Evolutionary conservation across 176 grass and related monocot genomes (phyloP).

Genomic region (Tillandsia fasciculata): DNA sequence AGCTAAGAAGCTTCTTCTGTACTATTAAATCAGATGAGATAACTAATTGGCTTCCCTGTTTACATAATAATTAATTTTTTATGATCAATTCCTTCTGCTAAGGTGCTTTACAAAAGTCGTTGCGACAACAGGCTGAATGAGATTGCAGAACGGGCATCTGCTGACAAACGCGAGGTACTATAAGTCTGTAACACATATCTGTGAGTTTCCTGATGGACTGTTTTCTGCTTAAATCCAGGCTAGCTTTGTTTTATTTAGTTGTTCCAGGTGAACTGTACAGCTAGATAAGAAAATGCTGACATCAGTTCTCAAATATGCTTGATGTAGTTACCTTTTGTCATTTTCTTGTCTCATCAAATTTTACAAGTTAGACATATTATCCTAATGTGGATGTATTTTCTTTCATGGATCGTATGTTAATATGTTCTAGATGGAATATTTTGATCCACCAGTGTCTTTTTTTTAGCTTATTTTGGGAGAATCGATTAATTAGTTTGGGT

Average conservation of each 20-base stretch:
- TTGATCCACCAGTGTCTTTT: too few relatives aligned
- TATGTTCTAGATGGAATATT: too few relatives aligned
- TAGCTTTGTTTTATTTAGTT: neutral
- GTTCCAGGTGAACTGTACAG: too few relatives aligned
- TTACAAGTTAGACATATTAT: too few relatives aligned
- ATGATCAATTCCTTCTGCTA: conserved; percentile 8
- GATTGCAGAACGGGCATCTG: conserved; percentile 91
- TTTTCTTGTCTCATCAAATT: too few relatives aligned
- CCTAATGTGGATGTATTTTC: too few relatives aligned
- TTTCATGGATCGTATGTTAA: too few relatives aligned
- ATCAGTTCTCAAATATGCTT: too few relatives aligned
- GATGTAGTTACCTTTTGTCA: too few relatives aligned
- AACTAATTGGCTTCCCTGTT: conserved; percentile 11
- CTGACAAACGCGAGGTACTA: conserved; percentile 87
- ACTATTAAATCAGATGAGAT: neutral
- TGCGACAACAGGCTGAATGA: conserved; percentile 98
- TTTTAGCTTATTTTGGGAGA: too few relatives aligned
- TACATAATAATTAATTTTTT: conserved; percentile 1
- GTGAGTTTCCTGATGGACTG: neutral
- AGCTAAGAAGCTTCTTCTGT: neutral
- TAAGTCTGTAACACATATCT: conserved; percentile 13
- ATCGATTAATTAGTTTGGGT: too few relatives aligned
- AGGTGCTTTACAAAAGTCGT: conserved; percentile 97
- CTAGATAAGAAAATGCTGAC: too few relatives aligned
- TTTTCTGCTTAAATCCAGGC: neutral